Percentiles rank a stretch among this genome's conserved stretches.
Evolutionary conservation across 306 rosid species (phyloP).

Genomic region (Prunus kanzakura): DNA sequence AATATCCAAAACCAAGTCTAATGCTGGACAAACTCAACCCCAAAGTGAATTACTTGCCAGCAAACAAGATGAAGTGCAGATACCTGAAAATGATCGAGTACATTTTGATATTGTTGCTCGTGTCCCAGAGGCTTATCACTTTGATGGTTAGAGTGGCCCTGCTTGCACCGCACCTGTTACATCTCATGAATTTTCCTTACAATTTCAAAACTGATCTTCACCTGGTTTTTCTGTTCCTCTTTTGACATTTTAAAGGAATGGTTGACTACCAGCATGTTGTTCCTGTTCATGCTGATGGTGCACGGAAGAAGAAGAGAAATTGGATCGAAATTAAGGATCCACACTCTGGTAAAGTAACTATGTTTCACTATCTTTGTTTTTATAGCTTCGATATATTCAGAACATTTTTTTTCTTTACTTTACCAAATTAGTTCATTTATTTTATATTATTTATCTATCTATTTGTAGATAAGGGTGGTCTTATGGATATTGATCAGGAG

Average conservation of each 20-base stretch:
- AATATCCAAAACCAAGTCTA: constrained; percentile 46
- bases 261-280: constrained; percentile 87
- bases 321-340: constrained; percentile 57
- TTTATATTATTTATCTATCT: neutral
- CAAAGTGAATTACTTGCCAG: constrained; percentile 8
- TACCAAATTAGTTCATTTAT: neutral
- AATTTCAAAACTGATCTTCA: constrained; percentile 4
- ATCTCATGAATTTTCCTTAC: constrained; percentile 4
- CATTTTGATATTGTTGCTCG: constrained; percentile 53
- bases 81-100: constrained; percentile 23
- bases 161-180: neutral
- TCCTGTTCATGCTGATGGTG: constrained; percentile 76
- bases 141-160: constrained; percentile 54
- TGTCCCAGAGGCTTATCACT: constrained; percentile 63
- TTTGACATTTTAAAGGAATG: constrained; percentile 62
- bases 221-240: constrained; percentile 5
- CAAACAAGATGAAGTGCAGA: constrained; percentile 18
- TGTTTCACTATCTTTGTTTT: constrained; percentile 21
- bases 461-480: constrained; percentile 51
- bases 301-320: constrained; percentile 56
- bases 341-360: constrained; percentile 46
- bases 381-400: neutral
- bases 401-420: neutral
- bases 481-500: constrained; percentile 63
- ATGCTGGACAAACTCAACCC: constrained; percentile 22